phyloP scores from a whole-genome alignment of 1,284 basidiomycete genomes.

The Ganoderma sinense region DNA sequence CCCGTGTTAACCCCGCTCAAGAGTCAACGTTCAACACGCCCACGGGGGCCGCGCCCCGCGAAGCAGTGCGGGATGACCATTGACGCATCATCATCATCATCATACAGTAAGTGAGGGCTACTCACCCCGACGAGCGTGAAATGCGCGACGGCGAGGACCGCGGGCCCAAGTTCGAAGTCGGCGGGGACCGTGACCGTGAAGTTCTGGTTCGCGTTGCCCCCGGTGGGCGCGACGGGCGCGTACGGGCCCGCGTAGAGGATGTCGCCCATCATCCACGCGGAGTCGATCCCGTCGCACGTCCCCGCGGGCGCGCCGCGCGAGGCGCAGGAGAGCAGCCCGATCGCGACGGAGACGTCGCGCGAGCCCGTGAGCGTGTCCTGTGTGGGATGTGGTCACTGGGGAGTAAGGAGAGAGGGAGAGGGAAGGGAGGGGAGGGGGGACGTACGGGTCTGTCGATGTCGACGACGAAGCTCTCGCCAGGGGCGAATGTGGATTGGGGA shows the following conservation, averaged over 20 bases:
- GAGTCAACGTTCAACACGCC: no score
- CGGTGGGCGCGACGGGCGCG: conserved; percentile 43
- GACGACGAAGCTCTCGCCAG: conserved; percentile 23
- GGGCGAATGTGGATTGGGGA: conserved; percentile 12
- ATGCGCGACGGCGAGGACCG: conserved; percentile 26
- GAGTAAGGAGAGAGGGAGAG: neutral
- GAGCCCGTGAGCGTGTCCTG: conserved; percentile 48
- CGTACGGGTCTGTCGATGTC: conserved; percentile 24
- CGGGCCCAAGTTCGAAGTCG: conserved; percentile 19
- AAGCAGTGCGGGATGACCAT: neutral
- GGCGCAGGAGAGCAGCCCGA: conserved; percentile 46
- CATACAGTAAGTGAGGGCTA: no score
- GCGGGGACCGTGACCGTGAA: conserved; percentile 30
- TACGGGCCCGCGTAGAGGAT: conserved; percentile 56
- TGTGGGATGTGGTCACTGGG: neutral
- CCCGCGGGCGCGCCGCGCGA: conserved; percentile 18
- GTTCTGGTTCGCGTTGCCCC: conserved; percentile 23
- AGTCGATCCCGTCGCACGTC: conserved; percentile 38
- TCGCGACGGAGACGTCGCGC: conserved; percentile 51
- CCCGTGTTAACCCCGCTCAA: neutral
- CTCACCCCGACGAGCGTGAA: conserved; percentile 29
- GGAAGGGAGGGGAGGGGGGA: neutral
- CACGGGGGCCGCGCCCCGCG: no score
- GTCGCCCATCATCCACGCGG: conserved; percentile 43
- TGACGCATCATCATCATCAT: no score